These are phyloP conservation scores for Hemisphaericaspora lyxosophila DNA, from an alignment of 1,139 yeast genomes.

Conservation along the genomic window DNA sequence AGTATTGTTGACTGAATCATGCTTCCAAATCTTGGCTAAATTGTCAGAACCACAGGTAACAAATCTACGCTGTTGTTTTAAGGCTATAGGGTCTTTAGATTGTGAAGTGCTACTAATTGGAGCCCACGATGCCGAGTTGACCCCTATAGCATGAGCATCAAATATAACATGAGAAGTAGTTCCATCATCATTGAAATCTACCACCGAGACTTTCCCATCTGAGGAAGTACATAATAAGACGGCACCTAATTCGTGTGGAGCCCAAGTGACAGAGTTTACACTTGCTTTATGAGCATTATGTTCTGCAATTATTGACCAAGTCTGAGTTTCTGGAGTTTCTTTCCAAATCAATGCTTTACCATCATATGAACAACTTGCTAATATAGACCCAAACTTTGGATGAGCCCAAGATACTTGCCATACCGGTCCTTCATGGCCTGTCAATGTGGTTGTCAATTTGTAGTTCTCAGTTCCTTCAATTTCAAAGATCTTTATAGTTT, in stretches of 20 bases:
- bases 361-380: constrained; percentile 94
- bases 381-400: constrained; percentile 92
- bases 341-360: constrained; percentile 95
- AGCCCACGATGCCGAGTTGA: constrained; percentile 95
- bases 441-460: constrained; percentile 75
- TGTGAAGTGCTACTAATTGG: constrained; percentile 50
- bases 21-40: constrained; percentile 87
- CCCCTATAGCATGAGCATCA: constrained; percentile 91
- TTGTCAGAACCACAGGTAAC: constrained; percentile 97
- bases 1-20: constrained; percentile 52
- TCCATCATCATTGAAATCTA: constrained; percentile 91
- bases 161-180: constrained; percentile 65
- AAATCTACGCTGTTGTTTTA: constrained; percentile 51
- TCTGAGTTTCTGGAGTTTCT: constrained; percentile 74
- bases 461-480: constrained; percentile 80
- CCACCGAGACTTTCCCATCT: constrained; percentile 88
- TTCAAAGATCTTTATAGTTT: constrained; percentile 88
- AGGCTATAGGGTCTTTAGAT: constrained; percentile 31
- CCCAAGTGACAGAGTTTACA: constrained; percentile 94
- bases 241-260: constrained; percentile 97
- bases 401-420: constrained; percentile 99
- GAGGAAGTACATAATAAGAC: constrained; percentile 86
- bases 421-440: constrained; percentile 95
- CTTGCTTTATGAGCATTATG: constrained; percentile 90
- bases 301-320: constrained; percentile 86